phyloP scores from a whole-genome alignment of 495 filamentous ascomycete species.

The Bombardia bombarda region DNA sequence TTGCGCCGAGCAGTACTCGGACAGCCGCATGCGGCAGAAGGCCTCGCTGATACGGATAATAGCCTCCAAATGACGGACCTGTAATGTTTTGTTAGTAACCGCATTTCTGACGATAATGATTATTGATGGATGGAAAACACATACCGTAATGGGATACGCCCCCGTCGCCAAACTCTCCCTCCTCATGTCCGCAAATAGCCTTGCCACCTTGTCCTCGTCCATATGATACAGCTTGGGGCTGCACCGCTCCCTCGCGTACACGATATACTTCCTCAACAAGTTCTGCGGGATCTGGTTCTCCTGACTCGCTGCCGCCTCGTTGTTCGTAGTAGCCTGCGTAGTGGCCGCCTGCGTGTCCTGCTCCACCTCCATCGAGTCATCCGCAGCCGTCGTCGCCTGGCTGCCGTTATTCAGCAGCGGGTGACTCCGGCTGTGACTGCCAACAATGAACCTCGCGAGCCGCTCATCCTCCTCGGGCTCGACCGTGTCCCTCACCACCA shows the following conservation, averaged over 20 bases:
- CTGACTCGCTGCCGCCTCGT: conserved; percentile 35
- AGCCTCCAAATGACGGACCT: conserved; percentile 96
- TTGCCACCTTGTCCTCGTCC: conserved; percentile 93
- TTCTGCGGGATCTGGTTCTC: conserved; percentile 86
- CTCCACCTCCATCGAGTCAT: conserved; percentile 57
- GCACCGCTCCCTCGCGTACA: conserved; percentile 88
- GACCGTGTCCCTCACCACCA: conserved; percentile 95
- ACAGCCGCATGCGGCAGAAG: conserved; percentile 93
- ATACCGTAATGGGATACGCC: conserved; percentile 94
- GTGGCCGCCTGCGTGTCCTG: conserved; percentile 31
- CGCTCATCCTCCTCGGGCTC: conserved; percentile 93
- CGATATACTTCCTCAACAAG: conserved; percentile 90
- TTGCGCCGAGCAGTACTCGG: conserved; percentile 77
- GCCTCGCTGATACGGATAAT: conserved; percentile 90
- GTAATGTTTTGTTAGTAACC: conserved; percentile 10
- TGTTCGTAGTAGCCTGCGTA: conserved; percentile 24
- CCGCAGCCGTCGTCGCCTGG: conserved; percentile 27
- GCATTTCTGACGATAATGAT: background rate
- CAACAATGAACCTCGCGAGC: conserved; percentile 89
- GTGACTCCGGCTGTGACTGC: conserved; percentile 85
- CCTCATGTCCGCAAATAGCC: conserved; percentile 94
- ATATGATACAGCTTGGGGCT: conserved; percentile 94
- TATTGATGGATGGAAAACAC: conserved; percentile 19
- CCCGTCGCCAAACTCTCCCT: conserved; percentile 87
- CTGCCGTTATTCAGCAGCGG: conserved; percentile 55